Conservation (phyloP, 306 rosid species). For the Dryas alaskensis region DNA sequence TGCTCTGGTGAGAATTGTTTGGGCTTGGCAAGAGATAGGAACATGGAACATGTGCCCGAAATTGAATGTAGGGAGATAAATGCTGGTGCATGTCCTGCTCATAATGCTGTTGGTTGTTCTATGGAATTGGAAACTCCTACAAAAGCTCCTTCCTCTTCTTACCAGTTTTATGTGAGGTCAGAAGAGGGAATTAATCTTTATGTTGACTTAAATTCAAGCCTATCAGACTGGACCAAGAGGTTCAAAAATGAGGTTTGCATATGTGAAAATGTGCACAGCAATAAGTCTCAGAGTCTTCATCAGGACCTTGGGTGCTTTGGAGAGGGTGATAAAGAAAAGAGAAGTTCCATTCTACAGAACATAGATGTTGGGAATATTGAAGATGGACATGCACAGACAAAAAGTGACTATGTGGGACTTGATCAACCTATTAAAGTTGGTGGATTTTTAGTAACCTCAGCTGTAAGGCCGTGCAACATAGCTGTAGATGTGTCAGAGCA, state of each 20-base stretch:
- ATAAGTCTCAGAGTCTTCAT: conserved; percentile 38
- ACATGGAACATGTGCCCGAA: conserved; percentile 18
- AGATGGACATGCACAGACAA: conserved; percentile 27
- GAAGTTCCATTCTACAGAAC: conserved; percentile 38
- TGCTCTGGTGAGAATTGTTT: conserved; percentile 8
- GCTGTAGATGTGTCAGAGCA: conserved; percentile 30
- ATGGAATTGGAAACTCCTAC: conserved; percentile 33
- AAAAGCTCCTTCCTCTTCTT: conserved; percentile 34
- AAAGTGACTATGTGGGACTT: conserved; percentile 26
- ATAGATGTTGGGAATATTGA: conserved; percentile 26
- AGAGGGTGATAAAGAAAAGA: conserved; percentile 34
- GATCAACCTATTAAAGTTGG: conserved; percentile 33
- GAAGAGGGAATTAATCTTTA: conserved; percentile 63
- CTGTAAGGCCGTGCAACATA: conserved; percentile 24
- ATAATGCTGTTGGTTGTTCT: conserved; percentile 38
- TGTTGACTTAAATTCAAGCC: conserved; percentile 66
- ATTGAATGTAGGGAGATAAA: conserved; percentile 26
- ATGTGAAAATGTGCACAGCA: conserved; percentile 37
- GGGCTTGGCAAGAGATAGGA: conserved; percentile 17
- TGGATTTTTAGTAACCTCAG: conserved; percentile 28
- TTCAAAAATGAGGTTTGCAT: conserved; percentile 50
- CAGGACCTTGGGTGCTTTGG: conserved; percentile 41
- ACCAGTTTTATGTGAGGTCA: conserved; percentile 65
- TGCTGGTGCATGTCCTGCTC: conserved; percentile 27
- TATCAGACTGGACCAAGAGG: conserved; percentile 60